phyloP scores from a whole-genome alignment of 1,139 yeast species.

The Blastobotrys petasosporus region DNA sequence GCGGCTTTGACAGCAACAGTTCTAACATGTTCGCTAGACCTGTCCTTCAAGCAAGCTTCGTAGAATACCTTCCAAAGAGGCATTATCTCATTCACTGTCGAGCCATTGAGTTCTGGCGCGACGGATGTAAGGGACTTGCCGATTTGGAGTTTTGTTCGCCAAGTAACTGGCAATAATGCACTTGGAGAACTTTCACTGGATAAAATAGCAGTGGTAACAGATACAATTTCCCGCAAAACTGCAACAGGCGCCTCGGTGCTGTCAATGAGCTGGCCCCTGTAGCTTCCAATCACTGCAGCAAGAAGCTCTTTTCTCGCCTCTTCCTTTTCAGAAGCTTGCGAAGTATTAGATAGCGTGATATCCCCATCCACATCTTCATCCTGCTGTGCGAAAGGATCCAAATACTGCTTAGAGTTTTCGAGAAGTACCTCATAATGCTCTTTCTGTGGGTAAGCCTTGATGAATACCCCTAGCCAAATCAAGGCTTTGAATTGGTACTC shows the following conservation, averaged over 20 bases:
- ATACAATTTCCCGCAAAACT: slow-evolving; percentile 8
- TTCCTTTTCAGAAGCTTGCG: slow-evolving; percentile 32
- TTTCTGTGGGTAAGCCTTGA: slow-evolving; percentile 27
- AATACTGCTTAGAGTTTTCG: slow-evolving; percentile 31
- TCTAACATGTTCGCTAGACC: no score
- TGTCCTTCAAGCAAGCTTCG: no score
- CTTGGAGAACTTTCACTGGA: not conserved
- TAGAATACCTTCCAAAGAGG: no score
- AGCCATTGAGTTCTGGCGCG: no score
- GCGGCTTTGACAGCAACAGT: no score
- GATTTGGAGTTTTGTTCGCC: slow-evolving; percentile 48
- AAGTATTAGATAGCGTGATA: slow-evolving; percentile 16
- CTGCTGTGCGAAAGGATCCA: slow-evolving; percentile 18
- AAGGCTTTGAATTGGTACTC: slow-evolving; percentile 47
- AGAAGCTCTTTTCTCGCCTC: slow-evolving; percentile 35
- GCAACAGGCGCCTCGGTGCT: slow-evolving; percentile 1
- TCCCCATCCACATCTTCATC: slow-evolving; percentile 29
- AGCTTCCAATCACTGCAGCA: slow-evolving; percentile 23
- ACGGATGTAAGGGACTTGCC: no score
- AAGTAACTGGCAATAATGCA: slow-evolving; percentile 34
- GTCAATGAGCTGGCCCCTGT: slow-evolving; percentile 14
- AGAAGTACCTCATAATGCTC: slow-evolving; percentile 33
- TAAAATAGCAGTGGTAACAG: slow-evolving; percentile 1
- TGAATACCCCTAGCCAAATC: slow-evolving; percentile 25
- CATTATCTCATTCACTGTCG: no score